Evolutionary conservation across 352 stramenopile genomes (phyloP), one percentile per base, ranked within the genome.

Genomic region (Phytopythium boreale): DNA sequence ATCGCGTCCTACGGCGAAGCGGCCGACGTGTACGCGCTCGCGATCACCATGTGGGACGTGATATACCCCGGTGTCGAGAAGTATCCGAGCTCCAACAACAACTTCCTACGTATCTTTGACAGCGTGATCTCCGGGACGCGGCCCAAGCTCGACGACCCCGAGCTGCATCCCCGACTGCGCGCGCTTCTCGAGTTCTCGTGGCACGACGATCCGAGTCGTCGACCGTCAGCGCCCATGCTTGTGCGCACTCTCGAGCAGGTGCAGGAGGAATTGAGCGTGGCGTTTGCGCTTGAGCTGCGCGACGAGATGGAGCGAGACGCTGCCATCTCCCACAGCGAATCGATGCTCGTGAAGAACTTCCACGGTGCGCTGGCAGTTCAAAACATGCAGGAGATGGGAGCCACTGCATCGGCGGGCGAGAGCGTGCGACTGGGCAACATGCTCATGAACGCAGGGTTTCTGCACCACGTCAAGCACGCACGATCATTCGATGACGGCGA

Each of bases 41-140:
- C 67, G 15, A 82, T 93, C 62, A 91, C 82, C 15, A 75, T 93
- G 66, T 92, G 85, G 84, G 81, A 93, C 53, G 77, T 93, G 27
- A 29, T 83, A 4, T 72, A 89, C 41, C 80, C 80, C 1, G 68
- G 65, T 17, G 37, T 34, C 39, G 76, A 81, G 36, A 89, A 89
- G 29, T 89, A 82, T 47, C 76, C 76, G 12, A 53, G 47, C 9
- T 67, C 67, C 7, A 71, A 76, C 44, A 79, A 84, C 56, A 89
- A 88, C 44, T 75, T 87, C 59, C 53, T 89, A 22, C 76, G 66
- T 3, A 68, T 88, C 0, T 82, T 89, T 22, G 70, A 81, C 31
- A 64, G 66, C 15, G 80, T 89, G 5, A 69, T 84, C 2, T 65
- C 70, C n/a, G 80, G 80, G 19, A 61, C 31, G 1, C 60, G 78